A percentile compares a stretch with the other conserved stretches of the same genome.
phyloP scores from a whole-genome alignment of 129 eudicot genomes.

The Helianthus annuus region HanXRQr2.0-SUNRISE NC_035444.2:24365109-24365608 shows the following conservation, averaged over 20 bases:
- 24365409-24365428: background rate
- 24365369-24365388: constrained; percentile 62
- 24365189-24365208: background rate
- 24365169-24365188: constrained; percentile 12
- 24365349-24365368: constrained; percentile 58
- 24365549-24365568: background rate
- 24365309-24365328: constrained; percentile 81
- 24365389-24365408: background rate
- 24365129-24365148: constrained; percentile 13
- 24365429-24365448: background rate
- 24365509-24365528: background rate
- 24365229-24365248: background rate
- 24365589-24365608: background rate
- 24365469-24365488: too few relatives aligned
- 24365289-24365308: constrained; percentile 56
- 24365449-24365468: background rate
- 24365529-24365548: constrained; percentile 8
- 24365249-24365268: constrained; percentile 3
- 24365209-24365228: background rate
- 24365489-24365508: background rate
- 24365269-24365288: background rate
- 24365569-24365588: constrained; percentile 9
- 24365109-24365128: constrained; percentile 20
- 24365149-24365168: background rate
- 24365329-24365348: constrained; percentile 48